Evolutionary conservation across 2,329 filamentous ascomycete genomes (phyloP), one percentile per base, ranked within the genome.

Genomic region (Phaeosphaeria sp.): DNA sequence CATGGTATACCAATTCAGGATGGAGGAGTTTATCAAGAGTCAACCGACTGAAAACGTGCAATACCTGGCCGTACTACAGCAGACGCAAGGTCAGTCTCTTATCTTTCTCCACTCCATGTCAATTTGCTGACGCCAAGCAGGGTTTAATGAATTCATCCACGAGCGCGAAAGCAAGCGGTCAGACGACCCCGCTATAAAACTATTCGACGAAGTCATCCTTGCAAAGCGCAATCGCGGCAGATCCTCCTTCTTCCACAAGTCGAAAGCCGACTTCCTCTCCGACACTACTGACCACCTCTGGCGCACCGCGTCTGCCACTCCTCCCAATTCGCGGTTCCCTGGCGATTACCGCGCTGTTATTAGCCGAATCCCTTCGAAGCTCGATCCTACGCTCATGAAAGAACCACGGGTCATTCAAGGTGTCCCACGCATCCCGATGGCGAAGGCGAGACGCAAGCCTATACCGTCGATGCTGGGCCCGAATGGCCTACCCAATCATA

Each of bases 361-460:
- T 41, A 82, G 78, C 59, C 73, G 83, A 77, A 81, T 91, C 39
- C 95, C 95, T 5, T 88, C 91, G 7, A 93, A 91, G 71, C 84
- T 99, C 10, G 95, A 99, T 69, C 85, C 89, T 3, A 86, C 88
- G 15, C 82, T 97, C 47, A 97, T 98, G 92, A 92, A 92, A 75
- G 93, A 97, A 78, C 93, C 93, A 27, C 86, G 93, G 56, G 88
- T 91, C 61, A 94, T 97, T 41, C 92, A 96, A 75, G 93, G 93
- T 36, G 88, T 93, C n/a, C 93, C 93, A 25, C 79, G 85, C 56
- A 81, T 87, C 17, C 82, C 83, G 51, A 76, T 77, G 58, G 75
- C 75, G n/a, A 79, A 81, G 64, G 79, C 81, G 22, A 79, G 79
- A 54, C 73, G 82, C 36, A 84, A 83, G 67, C 81, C 81, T 2